Base-by-base conservation (phyloP, 306 rosid genomes). In the Vicia faba region DNA sequence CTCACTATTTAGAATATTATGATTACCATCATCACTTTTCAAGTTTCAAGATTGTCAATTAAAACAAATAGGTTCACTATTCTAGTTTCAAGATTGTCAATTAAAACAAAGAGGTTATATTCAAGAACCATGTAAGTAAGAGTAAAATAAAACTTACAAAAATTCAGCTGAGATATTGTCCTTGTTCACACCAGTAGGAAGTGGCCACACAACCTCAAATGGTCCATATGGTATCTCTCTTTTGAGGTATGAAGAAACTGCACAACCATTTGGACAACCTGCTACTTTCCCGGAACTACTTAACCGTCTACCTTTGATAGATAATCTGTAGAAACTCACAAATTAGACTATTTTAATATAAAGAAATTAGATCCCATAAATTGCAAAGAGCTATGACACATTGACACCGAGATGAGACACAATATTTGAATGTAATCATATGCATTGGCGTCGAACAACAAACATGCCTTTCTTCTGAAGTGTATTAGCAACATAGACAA, bases 181-280 rank as follows among this genome's bases (percentile, higher is more conserved):
- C 81, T 84, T 90, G 86, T 84, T 87, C 35, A 82, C 89, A 53
- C 80, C 74, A 33, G 78, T 9, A 9, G 95, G 95, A 76, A 90
- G 90, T 8, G 85, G 82, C 95, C 95, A 85, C 2, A 57, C 75
- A 9, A 81, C 92, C 69, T 82, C 87, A 70, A 82, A 91, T 44
- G 97, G 95, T 39, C 95, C 87, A 71, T 73, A 80, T 11, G 71
- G 64, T 74, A 91, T 91, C 82, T 91, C 97, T 68, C 77, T 79
- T 61, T 79, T 86, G 71, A 80, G 87, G 69, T 85, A 87, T 12
- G 92, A 76, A 40, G 87, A 73, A 75, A 77, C 61, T 4, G 83
- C 75, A 41, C 81, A 76, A 44, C 78, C 83, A 54, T 72, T 84
- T 35, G 82, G 71, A 74, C 45, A 8, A 39, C 81, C 75, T 2